Evolutionary conservation across 1,284 basidiomycete genomes (phyloP).

Genomic region (Cryptococcus sp.): DNA sequence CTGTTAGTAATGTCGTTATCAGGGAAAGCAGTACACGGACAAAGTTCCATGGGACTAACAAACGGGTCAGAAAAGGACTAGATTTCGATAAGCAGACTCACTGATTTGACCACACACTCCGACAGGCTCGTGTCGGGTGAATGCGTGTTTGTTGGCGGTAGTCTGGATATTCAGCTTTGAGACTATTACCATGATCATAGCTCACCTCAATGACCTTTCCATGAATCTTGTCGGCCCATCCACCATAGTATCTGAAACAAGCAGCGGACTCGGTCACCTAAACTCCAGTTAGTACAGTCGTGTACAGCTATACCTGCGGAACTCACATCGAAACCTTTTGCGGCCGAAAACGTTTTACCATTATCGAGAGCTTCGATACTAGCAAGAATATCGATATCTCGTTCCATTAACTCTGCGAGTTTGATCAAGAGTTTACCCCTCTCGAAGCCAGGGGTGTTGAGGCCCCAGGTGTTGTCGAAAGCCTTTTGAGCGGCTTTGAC

Average conservation of each 20-base stretch:
- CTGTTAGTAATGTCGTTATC: not conserved
- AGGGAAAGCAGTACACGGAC: constrained; percentile 14
- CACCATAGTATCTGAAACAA: constrained; percentile 60
- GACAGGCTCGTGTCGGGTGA: constrained; percentile 87
- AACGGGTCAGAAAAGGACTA: not conserved
- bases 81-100: not conserved
- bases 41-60: constrained; percentile 59
- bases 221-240: constrained; percentile 69
- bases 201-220: constrained; percentile 66
- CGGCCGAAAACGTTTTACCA: constrained; percentile 64
- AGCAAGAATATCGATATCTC: constrained; percentile 64
- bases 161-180: constrained; percentile 46
- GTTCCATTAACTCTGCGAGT: constrained; percentile 70
- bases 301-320: not conserved
- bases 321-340: constrained; percentile 64
- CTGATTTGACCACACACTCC: constrained; percentile 76
- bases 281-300: too few relatives aligned
- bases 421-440: constrained; percentile 62
- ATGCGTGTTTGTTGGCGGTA: constrained; percentile 64
- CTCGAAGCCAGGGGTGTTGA: constrained; percentile 54
- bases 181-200: not conserved
- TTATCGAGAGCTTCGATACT: constrained; percentile 79
- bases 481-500: constrained; percentile 73
- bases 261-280: constrained; percentile 55
- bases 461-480: constrained; percentile 69